phyloP scores from a whole-genome alignment of 75 land plant genomes.

The Selaginella tamariscina region DNA sequence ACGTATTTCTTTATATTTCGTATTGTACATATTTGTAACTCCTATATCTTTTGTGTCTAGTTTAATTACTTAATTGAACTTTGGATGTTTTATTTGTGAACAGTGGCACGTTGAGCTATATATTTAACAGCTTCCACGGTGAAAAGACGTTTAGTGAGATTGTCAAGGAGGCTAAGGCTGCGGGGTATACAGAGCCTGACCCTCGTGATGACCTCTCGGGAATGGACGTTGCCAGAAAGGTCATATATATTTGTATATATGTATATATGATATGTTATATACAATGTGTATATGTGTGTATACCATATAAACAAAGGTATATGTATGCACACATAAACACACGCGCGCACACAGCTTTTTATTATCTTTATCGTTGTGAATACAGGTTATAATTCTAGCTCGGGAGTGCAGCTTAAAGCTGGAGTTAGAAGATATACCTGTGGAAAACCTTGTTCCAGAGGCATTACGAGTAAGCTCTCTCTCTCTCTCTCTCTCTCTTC shows the following conservation, averaged over 20 bases:
- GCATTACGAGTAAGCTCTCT: constrained; percentile 41
- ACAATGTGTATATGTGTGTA: too few relatives aligned
- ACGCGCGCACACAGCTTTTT: too few relatives aligned
- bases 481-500: background rate
- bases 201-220: constrained; percentile 98
- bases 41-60: too few relatives aligned
- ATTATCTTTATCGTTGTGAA: too few relatives aligned
- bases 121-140: constrained; percentile 73
- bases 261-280: background rate
- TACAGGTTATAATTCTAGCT: constrained; percentile 87
- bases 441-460: constrained; percentile 70
- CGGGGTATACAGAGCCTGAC: constrained; percentile 94
- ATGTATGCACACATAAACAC: too few relatives aligned
- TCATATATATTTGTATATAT: too few relatives aligned
- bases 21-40: too few relatives aligned
- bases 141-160: constrained; percentile 59
- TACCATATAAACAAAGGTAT: too few relatives aligned
- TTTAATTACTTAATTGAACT: too few relatives aligned
- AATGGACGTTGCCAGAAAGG: constrained; percentile 97
- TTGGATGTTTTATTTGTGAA: constrained; percentile 1
- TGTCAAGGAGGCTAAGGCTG: constrained; percentile 68
- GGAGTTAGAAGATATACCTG: constrained; percentile 71
- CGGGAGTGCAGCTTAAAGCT: constrained; percentile 77
- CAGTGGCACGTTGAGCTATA: constrained; percentile 97
- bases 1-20: too few relatives aligned